These are phyloP conservation scores for Pseudonitzschia pungens DNA, from an alignment of 108 stramenopile species.

Conservation along the genomic window DNA sequence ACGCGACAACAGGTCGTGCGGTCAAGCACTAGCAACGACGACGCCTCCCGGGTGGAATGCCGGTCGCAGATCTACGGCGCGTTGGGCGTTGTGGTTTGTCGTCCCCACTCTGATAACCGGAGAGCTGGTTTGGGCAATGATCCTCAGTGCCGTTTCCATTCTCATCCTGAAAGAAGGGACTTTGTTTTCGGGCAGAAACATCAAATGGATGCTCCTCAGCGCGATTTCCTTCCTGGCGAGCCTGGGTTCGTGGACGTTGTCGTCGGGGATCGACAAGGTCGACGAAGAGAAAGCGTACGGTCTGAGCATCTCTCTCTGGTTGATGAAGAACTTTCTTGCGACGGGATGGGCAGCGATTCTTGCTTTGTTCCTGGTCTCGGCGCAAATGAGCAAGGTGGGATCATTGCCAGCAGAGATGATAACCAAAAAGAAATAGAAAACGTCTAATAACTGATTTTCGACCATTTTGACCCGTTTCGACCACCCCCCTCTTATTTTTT, in stretches of 20 bases:
- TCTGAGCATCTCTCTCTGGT: neutral
- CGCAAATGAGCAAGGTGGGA: too few relatives aligned
- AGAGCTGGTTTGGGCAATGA: neutral
- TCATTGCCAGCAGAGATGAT: too few relatives aligned
- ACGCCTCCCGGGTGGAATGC: constrained; percentile 8
- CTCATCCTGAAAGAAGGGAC: constrained; percentile 13
- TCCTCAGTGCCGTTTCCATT: neutral
- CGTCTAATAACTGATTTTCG: too few relatives aligned
- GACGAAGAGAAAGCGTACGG: constrained; percentile 6
- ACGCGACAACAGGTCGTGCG: too few relatives aligned
- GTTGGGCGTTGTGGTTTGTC: constrained; percentile 10
- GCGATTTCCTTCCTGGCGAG: neutral
- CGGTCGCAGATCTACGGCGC: neutral
- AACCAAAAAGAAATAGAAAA: too few relatives aligned
- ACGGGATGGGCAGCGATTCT: too few relatives aligned
- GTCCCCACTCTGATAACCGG: neutral
- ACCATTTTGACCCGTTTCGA: too few relatives aligned
- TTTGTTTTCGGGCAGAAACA: constrained; percentile 1
- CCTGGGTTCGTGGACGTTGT: neutral
- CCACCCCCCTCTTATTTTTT: too few relatives aligned
- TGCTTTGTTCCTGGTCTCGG: too few relatives aligned
- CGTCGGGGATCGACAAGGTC: neutral
- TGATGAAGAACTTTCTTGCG: neutral
- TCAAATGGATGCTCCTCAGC: constrained; percentile 5
- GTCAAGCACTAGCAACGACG: neutral